Percentiles rank a stretch among this genome's conserved stretches.
Evolutionary conservation across 495 filamentous ascomycete species (phyloP).

Genomic region (Wilcoxina mikolae): DNA sequence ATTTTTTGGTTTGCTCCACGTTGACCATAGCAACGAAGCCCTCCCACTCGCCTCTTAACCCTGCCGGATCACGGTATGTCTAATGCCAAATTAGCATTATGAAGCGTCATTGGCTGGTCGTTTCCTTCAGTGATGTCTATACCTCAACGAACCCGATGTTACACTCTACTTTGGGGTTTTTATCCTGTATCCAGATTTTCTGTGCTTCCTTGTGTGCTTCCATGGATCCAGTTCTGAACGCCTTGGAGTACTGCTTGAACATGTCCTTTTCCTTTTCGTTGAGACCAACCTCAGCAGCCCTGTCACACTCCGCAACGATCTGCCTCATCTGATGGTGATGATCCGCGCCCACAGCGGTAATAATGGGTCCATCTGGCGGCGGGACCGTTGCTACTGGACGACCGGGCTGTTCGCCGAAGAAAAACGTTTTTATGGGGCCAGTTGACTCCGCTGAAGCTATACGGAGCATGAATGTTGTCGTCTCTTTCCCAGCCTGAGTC

Average conservation of each 20-base stretch:
- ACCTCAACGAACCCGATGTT: constrained; percentile 85
- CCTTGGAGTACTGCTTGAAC: constrained; percentile 67
- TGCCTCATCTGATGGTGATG: constrained; percentile 65
- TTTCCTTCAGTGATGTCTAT: too few relatives aligned
- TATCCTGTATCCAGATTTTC: constrained; percentile 81
- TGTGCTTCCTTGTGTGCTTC: constrained; percentile 83
- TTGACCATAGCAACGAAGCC: constrained; percentile 76
- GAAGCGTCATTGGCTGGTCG: too few relatives aligned
- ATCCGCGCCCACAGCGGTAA: constrained; percentile 90
- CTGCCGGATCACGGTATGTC: constrained; percentile 87
- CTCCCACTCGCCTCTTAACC: constrained; percentile 93
- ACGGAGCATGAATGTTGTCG: constrained; percentile 63
- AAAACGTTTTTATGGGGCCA: too few relatives aligned
- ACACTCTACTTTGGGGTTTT: constrained; percentile 73
- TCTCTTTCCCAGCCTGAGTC: constrained; percentile 32
- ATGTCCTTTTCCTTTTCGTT: constrained; percentile 79
- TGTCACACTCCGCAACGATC: constrained; percentile 53
- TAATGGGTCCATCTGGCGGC: too few relatives aligned
- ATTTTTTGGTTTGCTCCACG: constrained; percentile 78
- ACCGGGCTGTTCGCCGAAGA: too few relatives aligned
- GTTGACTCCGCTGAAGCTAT: constrained; percentile 71
- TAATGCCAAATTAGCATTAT: too few relatives aligned
- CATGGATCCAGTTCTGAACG: constrained; percentile 72
- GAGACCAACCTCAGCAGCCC: constrained; percentile 58
- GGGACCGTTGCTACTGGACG: constrained; percentile 34